A percentile compares a stretch with the other conserved stretches of the same genome.
Evolutionary conservation across 75 land plant species (phyloP).

Genomic region (Pseudotsuga menziesii): DNA sequence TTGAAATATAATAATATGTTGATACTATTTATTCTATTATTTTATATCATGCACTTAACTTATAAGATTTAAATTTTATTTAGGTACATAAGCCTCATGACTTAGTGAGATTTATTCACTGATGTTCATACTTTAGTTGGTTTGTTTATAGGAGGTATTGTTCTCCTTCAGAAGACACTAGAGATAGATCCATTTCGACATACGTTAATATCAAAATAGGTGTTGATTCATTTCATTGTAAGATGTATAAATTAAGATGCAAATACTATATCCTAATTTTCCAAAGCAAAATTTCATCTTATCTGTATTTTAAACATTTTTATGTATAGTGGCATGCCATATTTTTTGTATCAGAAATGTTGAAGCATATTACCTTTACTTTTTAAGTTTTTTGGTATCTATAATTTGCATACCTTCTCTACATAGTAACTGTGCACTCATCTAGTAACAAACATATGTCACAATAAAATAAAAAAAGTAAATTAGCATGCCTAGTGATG

Average conservation of each 20-base stretch:
- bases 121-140: neutral
- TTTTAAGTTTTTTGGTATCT: neutral
- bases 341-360: neutral
- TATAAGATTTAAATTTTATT: neutral
- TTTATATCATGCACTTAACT: neutral
- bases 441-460: neutral
- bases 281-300: neutral
- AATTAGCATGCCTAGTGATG: constrained; percentile 68
- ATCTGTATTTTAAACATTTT: neutral
- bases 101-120: neutral
- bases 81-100: too few species aligned
- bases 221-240: neutral
- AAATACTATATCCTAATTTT: neutral
- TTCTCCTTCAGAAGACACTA: too few species aligned
- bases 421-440: neutral
- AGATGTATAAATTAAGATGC: neutral
- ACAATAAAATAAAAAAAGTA: neutral
- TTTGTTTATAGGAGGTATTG: neutral
- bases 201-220: neutral
- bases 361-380: neutral
- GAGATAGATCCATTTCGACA: neutral
- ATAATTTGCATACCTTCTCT: neutral
- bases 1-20: neutral
- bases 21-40: neutral
- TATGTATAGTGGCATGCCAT: neutral